Evolutionary conservation across 2,329 filamentous ascomycete genomes (phyloP).

Genomic region (Ilyonectria robusta): DNA sequence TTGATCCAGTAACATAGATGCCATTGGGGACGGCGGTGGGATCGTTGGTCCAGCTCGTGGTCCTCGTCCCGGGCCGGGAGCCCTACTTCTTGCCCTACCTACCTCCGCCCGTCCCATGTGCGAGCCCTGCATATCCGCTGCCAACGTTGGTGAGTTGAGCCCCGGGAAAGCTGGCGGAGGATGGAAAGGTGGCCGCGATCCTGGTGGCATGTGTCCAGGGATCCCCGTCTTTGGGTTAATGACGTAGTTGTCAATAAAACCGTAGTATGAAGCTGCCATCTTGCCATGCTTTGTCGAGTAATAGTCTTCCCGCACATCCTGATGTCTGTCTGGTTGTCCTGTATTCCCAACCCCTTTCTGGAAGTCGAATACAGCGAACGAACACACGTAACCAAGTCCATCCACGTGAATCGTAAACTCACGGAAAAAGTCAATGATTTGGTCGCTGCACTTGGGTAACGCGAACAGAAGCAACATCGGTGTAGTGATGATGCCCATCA

Average conservation of each 20-base stretch:
- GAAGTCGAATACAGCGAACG: slow-evolving; percentile 97
- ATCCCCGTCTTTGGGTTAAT: slow-evolving; percentile 79
- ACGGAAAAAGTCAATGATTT: slow-evolving; percentile 96
- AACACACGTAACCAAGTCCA: slow-evolving; percentile 95
- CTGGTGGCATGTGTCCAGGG: slow-evolving; percentile 71
- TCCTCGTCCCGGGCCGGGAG: slow-evolving; percentile 51
- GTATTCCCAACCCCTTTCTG: slow-evolving; percentile 78
- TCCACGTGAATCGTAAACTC: slow-evolving; percentile 98
- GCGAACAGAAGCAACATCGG: slow-evolving; percentile 91
- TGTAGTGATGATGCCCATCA: slow-evolving; percentile 92
- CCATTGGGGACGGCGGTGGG: slow-evolving; percentile 75
- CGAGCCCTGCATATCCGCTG: slow-evolving; percentile 69
- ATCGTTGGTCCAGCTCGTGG: slow-evolving; percentile 55
- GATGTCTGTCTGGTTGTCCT: slow-evolving; percentile 55
- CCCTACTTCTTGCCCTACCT: slow-evolving; percentile 61
- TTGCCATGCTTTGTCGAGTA: slow-evolving; percentile 97
- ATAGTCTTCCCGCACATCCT: slow-evolving; percentile 90
- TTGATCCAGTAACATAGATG: slow-evolving; percentile 81
- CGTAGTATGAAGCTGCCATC: slow-evolving; percentile 97
- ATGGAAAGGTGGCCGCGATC: slow-evolving; percentile 72
- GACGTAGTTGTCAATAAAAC: slow-evolving; percentile 93
- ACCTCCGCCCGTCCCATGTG: slow-evolving; percentile 58
- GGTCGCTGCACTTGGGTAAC: slow-evolving; percentile 89
- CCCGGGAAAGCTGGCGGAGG: slow-evolving; percentile 83
- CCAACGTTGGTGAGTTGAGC: slow-evolving; percentile 73